phyloP scores from a whole-genome alignment of 2,329 filamentous ascomycete genomes.

The Dothidotthia symphoricarpi region DNA sequence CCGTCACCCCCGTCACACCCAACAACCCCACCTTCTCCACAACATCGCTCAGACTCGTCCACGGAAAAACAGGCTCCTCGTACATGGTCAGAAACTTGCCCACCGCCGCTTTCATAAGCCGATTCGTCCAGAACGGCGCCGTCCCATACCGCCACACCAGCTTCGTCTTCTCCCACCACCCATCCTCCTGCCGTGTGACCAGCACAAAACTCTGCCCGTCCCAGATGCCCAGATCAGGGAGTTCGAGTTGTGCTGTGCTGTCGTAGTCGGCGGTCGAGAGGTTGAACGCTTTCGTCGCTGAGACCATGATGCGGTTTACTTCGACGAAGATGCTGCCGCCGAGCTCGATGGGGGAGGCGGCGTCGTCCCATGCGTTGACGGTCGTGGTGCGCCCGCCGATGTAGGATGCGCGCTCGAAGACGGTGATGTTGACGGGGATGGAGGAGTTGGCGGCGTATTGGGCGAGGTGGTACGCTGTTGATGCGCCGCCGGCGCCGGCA shows the following conservation, averaged over 20 bases:
- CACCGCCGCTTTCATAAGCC: constrained; percentile 69
- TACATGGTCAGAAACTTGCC: constrained; percentile 78
- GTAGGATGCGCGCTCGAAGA: constrained; percentile 77
- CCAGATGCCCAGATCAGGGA: constrained; percentile 71
- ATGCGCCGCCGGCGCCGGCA: constrained; percentile 84
- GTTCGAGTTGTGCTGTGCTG: constrained; percentile 35
- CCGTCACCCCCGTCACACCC: constrained; percentile 66
- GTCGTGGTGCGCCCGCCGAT: constrained; percentile 87
- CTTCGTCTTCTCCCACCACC: constrained; percentile 79
- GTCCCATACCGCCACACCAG: constrained; percentile 83
- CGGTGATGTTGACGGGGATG: constrained; percentile 72
- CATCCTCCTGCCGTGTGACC: constrained; percentile 57
- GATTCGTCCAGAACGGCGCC: constrained; percentile 70
- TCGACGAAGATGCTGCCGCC: constrained; percentile 90
- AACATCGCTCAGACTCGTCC: constrained; percentile 68
- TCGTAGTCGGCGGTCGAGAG: constrained; percentile 52
- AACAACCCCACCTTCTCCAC: constrained; percentile 67
- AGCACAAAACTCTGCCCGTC: constrained; percentile 75
- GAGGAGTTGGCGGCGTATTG: constrained; percentile 63
- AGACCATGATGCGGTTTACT: constrained; percentile 77
- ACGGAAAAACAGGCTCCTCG: constrained; percentile 78
- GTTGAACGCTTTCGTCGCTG: constrained; percentile 69
- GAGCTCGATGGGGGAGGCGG: constrained; percentile 70
- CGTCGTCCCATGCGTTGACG: constrained; percentile 70
- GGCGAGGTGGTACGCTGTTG: constrained; percentile 77